These are phyloP conservation scores for Naganishia friedmannii DNA, from an alignment of 768 basidiomycete species.

Conservation along the genomic window DNA sequence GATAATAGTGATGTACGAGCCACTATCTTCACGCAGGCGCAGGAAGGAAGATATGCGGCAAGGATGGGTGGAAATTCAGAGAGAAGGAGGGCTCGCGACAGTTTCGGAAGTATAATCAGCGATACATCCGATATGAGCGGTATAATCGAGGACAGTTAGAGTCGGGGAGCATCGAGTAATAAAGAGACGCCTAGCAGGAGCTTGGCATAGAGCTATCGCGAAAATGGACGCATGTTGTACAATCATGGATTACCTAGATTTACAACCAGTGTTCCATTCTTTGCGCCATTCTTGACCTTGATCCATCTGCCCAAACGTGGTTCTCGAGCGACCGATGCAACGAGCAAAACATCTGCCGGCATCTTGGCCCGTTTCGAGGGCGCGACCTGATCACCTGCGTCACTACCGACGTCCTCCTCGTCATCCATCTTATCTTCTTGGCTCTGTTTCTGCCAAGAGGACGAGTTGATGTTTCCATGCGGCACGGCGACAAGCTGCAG, in stretches of 20 bases:
- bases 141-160: constrained; percentile 6
- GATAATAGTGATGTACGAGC: not conserved
- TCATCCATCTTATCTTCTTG: constrained; percentile 29
- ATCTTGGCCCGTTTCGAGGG: constrained; percentile 26
- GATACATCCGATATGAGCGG: constrained; percentile 6
- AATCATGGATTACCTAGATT: constrained; percentile 32
- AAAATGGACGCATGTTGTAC: not conserved
- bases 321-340: constrained; percentile 82
- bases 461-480: constrained; percentile 54
- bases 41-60: not conserved
- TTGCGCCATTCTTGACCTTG: constrained; percentile 66
- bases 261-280: constrained; percentile 70
- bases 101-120: constrained; percentile 13
- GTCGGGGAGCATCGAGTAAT: not conserved
- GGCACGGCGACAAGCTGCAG: constrained; percentile 70
- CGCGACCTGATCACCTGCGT: constrained; percentile 18
- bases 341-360: constrained; percentile 58
- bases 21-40: not conserved
- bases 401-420: constrained; percentile 19
- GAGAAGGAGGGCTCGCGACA: not conserved
- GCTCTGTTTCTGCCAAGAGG: constrained; percentile 52
- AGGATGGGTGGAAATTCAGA: not conserved
- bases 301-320: constrained; percentile 88
- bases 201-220: not conserved
- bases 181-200: not conserved